These are phyloP conservation scores for Aegilops tauschii DNA, from an alignment of 176 grass and related monocot species.

Conservation along the genomic window DNA sequence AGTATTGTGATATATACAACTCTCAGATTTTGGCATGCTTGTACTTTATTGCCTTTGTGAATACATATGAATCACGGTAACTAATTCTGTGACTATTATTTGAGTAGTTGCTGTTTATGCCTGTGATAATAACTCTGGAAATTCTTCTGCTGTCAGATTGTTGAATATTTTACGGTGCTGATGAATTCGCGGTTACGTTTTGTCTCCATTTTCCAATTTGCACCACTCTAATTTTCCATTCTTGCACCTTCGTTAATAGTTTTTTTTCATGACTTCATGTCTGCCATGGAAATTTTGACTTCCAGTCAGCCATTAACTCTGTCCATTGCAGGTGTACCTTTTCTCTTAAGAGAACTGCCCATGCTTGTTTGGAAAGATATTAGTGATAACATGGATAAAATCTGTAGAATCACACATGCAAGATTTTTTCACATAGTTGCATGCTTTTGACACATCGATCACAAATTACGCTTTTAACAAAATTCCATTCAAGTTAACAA, in stretches of 20 bases:
- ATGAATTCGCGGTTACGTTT: not conserved
- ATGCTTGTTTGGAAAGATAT: not conserved
- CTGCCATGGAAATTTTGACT: not conserved
- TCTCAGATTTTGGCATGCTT: not conserved
- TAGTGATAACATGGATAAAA: not conserved
- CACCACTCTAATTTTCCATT: not conserved
- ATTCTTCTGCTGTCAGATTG: not conserved
- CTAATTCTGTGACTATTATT: not conserved
- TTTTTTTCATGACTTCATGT: not conserved
- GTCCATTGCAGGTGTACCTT: not conserved
- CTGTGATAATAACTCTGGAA: not conserved
- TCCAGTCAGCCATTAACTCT: not conserved
- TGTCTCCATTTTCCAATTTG: conserved; percentile 1
- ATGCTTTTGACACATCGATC: not conserved
- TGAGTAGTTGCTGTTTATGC: not conserved
- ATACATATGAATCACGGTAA: not conserved
- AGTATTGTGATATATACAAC: conserved; percentile 14
- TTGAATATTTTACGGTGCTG: not conserved
- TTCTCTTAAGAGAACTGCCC: not conserved
- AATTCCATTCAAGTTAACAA: not conserved
- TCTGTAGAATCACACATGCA: not conserved
- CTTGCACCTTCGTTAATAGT: not conserved
- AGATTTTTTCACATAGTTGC: not conserved
- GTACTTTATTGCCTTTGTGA: not conserved
- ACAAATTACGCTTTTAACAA: too few species aligned